A percentile compares a stretch with the other conserved stretches of the same genome.
These are phyloP conservation scores for Colletotrichum costaricense DNA, from an alignment of 2,329 filamentous ascomycete genomes.

Conservation along the genomic window DNA sequence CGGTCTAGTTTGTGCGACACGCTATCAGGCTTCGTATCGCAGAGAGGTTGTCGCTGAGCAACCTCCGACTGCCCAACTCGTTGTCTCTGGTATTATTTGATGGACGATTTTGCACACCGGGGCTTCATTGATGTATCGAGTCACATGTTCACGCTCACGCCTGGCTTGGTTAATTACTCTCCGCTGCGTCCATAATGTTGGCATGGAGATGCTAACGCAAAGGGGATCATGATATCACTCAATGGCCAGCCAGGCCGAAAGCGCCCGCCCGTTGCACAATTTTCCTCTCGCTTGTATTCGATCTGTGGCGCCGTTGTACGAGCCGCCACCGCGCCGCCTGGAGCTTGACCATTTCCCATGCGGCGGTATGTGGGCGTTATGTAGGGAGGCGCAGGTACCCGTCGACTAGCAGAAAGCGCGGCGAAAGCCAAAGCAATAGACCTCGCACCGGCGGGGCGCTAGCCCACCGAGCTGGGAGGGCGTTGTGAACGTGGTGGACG, in stretches of 20 bases:
- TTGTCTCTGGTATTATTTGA: conserved; percentile 11
- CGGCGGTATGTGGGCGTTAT: conserved; percentile 7
- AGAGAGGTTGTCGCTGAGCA: conserved; percentile 12
- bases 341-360: conserved; percentile 2
- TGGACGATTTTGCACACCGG: background rate
- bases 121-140: background rate
- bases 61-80: background rate
- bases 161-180: background rate
- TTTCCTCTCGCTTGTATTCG: background rate
- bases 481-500: background rate
- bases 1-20: background rate
- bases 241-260: conserved; percentile 9
- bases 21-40: background rate
- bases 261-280: background rate
- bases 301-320: conserved; percentile 26
- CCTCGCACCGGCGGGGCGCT: conserved; percentile 8
- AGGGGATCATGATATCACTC: conserved; percentile 10
- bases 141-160: background rate
- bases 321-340: background rate
- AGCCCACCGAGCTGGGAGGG: conserved; percentile 1
- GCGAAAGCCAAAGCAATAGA: conserved; percentile 29
- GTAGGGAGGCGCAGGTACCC: conserved; percentile 32
- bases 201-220: background rate
- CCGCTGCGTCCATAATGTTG: background rate
- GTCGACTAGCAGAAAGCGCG: conserved; percentile 11